Evolutionary conservation across 768 basidiomycete genomes (phyloP), one percentile per base, ranked within the genome.

Genomic region (Butyriboletus loyo): DNA sequence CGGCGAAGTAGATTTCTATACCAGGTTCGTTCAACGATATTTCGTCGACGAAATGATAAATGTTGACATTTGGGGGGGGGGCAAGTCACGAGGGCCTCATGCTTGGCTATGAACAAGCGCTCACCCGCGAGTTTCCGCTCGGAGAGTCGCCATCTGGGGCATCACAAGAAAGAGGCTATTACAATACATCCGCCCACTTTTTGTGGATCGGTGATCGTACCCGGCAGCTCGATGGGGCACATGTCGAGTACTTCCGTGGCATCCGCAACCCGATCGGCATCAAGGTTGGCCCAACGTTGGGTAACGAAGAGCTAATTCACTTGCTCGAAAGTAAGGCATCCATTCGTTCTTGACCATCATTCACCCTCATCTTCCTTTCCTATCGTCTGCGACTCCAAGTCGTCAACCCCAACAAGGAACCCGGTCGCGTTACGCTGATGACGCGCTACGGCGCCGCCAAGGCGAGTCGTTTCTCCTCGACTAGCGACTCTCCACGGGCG

Each of bases 201-300:
- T 70, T 98, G 45, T 99, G 96, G 96, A 91, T 99, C 49, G 96
- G 96, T 0, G 97, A 99, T 71, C 83, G 96, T 46, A 99, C 96
- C 5, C 76, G 96, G 36, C 92, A 96, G 70, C 75, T 98, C 0
- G 81, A 84, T 41, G 93, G 94, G 7, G 97, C 94, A 4, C 97
- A 99, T 66, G 86, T 98, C 30, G 96, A 98, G 73, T 94, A 94
- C 69, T 95, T 95, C 73, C 77, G 90, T 50, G 92, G 93, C 7
- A 87, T 97, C 48, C 77, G 91, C 44, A 96, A 97, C 66, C 93
- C 93, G 2, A 91, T 97, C 53, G 97, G 97, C 2, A 82, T 98
- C 74, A 99, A 99, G 68, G 91, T 96, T 7, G 97, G 97, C 3
- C 95, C 97, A 24, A 84, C 83, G 37, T 89, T 98, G 88, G 73